Conservation (phyloP, 2,329 filamentous ascomycete genomes). For the Setomelanomma holmii region DNA sequence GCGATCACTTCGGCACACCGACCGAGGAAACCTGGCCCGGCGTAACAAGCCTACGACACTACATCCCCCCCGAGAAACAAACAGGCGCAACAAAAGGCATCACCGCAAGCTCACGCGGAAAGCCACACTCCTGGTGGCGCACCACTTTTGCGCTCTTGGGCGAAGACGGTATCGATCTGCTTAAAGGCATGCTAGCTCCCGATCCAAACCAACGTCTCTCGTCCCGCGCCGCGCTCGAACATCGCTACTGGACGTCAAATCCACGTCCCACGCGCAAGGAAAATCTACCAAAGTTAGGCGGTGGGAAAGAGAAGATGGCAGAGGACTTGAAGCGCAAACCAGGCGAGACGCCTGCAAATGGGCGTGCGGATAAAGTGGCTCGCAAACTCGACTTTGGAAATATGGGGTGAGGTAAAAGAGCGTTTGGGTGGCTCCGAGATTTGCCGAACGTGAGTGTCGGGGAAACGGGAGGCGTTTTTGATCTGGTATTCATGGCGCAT, state of each 20-base stretch:
- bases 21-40: constrained; percentile 96
- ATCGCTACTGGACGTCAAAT: constrained; percentile 84
- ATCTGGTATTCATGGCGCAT: background rate
- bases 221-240: constrained; percentile 77
- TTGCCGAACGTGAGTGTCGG: background rate
- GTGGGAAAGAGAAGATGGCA: constrained; percentile 73
- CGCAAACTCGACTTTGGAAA: constrained; percentile 66
- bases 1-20: constrained; percentile 84
- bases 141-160: constrained; percentile 81
- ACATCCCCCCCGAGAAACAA: constrained; percentile 68
- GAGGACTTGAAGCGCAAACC: constrained; percentile 81
- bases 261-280: constrained; percentile 83
- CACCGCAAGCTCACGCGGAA: constrained; percentile 60
- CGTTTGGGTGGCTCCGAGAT: constrained; percentile 2
- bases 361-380: constrained; percentile 75
- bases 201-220: constrained; percentile 87
- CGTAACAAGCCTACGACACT: constrained; percentile 79
- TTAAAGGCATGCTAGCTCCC: constrained; percentile 83
- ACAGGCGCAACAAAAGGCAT: constrained; percentile 35
- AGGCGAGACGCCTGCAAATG: constrained; percentile 65
- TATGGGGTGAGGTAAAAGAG: too few species aligned
- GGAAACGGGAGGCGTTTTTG: background rate
- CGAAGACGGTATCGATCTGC: constrained; percentile 80
- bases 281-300: constrained; percentile 80
- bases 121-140: constrained; percentile 76